A percentile compares a stretch with the other conserved stretches of the same genome.
phyloP scores from a whole-genome alignment of 805 yeast species.

The Candida berthetii region DNA sequence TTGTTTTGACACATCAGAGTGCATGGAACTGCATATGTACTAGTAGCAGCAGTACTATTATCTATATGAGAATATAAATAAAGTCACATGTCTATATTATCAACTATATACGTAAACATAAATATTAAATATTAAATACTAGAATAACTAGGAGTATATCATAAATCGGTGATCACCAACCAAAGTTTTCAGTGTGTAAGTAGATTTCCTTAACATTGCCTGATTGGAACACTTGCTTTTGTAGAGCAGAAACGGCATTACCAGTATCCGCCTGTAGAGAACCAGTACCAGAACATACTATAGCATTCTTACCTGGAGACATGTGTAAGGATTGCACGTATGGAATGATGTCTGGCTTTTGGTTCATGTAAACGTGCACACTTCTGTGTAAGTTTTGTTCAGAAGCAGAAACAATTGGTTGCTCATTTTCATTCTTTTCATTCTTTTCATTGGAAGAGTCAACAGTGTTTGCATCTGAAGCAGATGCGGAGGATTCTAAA shows the following conservation, averaged over 20 bases:
- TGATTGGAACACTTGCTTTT: slow-evolving; percentile 23
- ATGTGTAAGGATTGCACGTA: slow-evolving; percentile 2
- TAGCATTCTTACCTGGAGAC: slow-evolving; percentile 25
- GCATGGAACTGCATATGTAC: too few species aligned
- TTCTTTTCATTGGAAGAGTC: not conserved
- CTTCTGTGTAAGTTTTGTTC: not conserved
- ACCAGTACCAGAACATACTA: slow-evolving; percentile 41
- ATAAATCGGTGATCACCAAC: slow-evolving; percentile 34
- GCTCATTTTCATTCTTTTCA: not conserved
- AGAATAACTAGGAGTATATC: too few species aligned
- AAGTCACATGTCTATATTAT: too few species aligned
- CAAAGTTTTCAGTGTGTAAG: slow-evolving; percentile 46
- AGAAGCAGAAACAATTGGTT: not conserved
- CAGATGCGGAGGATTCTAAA: too few species aligned
- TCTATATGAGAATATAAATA: too few species aligned
- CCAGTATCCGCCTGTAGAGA: slow-evolving; percentile 32
- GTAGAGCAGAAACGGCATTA: slow-evolving; percentile 33
- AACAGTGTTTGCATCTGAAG: not conserved
- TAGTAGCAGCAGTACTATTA: too few species aligned
- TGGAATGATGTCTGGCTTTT: slow-evolving; percentile 10
- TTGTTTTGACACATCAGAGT: too few species aligned
- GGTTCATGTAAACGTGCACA: slow-evolving; percentile 3
- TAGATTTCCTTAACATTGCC: slow-evolving; percentile 34
- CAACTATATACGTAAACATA: not conserved
- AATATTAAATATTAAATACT: too few species aligned